phyloP scores from a whole-genome alignment of 768 basidiomycete genomes.

The Mycena floridula region DNA sequence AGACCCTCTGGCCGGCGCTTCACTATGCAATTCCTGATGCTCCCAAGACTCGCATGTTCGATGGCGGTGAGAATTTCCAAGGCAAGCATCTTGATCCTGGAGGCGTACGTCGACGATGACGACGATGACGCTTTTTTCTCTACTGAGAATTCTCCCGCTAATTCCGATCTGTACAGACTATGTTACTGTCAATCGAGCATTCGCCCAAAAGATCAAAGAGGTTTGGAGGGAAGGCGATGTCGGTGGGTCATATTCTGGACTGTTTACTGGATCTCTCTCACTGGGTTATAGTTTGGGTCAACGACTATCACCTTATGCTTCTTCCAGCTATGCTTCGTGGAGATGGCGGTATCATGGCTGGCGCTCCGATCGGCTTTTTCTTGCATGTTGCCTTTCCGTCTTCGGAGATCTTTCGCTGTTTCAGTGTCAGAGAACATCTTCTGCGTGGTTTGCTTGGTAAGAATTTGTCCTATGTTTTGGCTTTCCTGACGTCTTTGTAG shows the following conservation, averaged over 20 bases:
- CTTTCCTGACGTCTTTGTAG: neutral
- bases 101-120: too few species aligned
- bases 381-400: conserved; percentile 95
- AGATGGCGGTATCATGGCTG: conserved; percentile 42
- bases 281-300: conserved; percentile 55
- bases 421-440: conserved; percentile 71
- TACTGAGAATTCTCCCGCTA: conserved; percentile 77
- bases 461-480: neutral
- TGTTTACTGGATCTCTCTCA: neutral
- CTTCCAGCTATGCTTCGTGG: conserved; percentile 82
- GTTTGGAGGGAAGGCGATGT: conserved; percentile 88
- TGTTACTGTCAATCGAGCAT: conserved; percentile 83
- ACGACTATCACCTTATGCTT: conserved; percentile 97
- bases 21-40: conserved; percentile 87
- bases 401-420: conserved; percentile 92
- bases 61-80: conserved; percentile 4
- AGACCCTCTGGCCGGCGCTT: conserved; percentile 80
- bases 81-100: too few species aligned
- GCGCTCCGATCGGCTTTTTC: conserved; percentile 84
- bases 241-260: conserved; percentile 26
- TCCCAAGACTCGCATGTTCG: conserved; percentile 51
- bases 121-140: too few species aligned
- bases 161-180: conserved; percentile 90
- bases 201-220: conserved; percentile 77
- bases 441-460: conserved; percentile 80